phyloP scores from a whole-genome alignment of 1,284 basidiomycete species.

The Puccinia coronata region DNA sequence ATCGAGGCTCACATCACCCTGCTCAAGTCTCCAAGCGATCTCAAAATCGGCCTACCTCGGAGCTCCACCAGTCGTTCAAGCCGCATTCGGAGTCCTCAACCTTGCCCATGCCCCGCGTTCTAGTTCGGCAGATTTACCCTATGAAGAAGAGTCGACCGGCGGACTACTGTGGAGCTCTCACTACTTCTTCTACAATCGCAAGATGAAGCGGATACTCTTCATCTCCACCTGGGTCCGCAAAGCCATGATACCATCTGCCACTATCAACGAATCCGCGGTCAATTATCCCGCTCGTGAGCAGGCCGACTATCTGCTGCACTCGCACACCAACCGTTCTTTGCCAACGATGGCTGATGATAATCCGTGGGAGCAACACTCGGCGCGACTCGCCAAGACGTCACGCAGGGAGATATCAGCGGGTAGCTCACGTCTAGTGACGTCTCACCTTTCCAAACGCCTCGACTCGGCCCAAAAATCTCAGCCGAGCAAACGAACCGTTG shows the following conservation, averaged over 20 bases:
- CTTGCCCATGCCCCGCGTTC: not conserved
- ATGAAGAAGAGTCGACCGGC: conserved; percentile 65
- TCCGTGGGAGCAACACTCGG: not conserved
- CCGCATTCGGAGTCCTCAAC: not conserved
- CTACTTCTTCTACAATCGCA: conserved; percentile 95
- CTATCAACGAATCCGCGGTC: conserved; percentile 18
- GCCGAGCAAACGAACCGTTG: not conserved
- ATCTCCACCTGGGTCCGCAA: conserved; percentile 90
- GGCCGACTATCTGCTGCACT: not conserved
- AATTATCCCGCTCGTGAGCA: not conserved
- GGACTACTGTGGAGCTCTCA: conserved; percentile 93
- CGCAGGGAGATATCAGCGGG: no score
- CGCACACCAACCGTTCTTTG: not conserved
- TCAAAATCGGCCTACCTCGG: not conserved
- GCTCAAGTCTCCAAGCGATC: not conserved
- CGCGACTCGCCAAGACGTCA: not conserved
- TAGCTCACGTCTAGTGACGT: not conserved
- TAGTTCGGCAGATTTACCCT: conserved; percentile 1
- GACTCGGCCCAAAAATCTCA: not conserved
- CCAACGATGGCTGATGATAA: not conserved
- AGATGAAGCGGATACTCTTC: conserved; percentile 85
- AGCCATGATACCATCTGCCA: conserved; percentile 6
- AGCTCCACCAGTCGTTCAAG: conserved; percentile 7
- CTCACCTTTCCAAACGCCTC: conserved; percentile 7
- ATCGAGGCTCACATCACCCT: not conserved